phyloP scores from a whole-genome alignment of 306 rosid genomes.

The Dryas alaskensis region DNA sequence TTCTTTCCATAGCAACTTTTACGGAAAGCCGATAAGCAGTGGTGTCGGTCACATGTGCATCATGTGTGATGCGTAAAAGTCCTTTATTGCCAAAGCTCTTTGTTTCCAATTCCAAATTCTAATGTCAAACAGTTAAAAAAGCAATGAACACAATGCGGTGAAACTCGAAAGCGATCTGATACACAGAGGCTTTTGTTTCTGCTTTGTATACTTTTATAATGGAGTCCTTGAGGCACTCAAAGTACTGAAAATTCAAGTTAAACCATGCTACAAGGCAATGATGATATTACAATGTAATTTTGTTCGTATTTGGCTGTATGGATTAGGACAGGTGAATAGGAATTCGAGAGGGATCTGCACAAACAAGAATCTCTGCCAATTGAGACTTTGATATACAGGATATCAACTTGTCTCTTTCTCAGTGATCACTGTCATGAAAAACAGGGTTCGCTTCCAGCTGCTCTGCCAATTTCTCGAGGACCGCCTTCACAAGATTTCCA shows the following conservation, averaged over 20 bases:
- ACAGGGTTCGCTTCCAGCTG: conserved; percentile 79
- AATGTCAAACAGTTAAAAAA: not conserved
- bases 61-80: not conserved
- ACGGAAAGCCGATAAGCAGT: not conserved
- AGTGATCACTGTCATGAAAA: conserved; percentile 47
- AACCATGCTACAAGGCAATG: conserved; percentile 7
- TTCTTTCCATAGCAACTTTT: not conserved
- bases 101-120: not conserved
- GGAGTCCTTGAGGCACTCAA: not conserved
- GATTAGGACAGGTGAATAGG: conserved; percentile 14
- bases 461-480: conserved; percentile 61
- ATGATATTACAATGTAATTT: conserved; percentile 1
- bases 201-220: not conserved
- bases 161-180: conserved; percentile 5
- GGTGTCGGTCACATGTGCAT: not conserved
- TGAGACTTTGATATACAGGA: conserved; percentile 19
- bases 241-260: not conserved
- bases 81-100: not conserved
- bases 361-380: conserved; percentile 15
- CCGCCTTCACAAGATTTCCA: conserved; percentile 46
- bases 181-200: conserved; percentile 10
- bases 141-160: not conserved
- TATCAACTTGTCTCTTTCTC: conserved; percentile 19
- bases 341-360: conserved; percentile 4
- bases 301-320: not conserved